Percentiles rank a stretch among this genome's conserved stretches.
phyloP scores from a whole-genome alignment of 257 asterid genomes.

The Rehmannia glutinosa region DNA sequence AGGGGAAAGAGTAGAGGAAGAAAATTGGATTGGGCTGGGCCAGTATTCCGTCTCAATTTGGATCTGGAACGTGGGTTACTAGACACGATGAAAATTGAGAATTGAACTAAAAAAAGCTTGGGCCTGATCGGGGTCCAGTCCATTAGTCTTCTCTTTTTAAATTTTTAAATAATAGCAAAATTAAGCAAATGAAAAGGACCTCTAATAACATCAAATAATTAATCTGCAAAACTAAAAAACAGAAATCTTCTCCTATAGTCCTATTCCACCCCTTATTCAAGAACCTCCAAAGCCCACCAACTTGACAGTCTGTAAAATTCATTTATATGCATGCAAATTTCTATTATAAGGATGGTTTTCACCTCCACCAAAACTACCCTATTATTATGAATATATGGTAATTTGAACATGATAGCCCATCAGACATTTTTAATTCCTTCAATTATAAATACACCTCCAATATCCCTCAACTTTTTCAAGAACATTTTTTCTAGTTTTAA shows the following conservation, averaged over 20 bases:
- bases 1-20: background rate
- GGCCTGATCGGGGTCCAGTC: too few relatives aligned
- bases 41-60: background rate
- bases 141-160: too few relatives aligned
- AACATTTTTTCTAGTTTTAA: background rate
- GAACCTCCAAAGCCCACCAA: too few relatives aligned
- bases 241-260: too few relatives aligned
- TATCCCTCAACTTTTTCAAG: background rate
- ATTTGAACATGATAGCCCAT: constrained; percentile 10
- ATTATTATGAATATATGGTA: background rate
- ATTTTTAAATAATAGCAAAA: too few relatives aligned
- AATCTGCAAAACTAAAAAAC: background rate
- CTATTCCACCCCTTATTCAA: too few relatives aligned
- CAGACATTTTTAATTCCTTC: background rate
- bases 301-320: too few relatives aligned
- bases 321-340: too few relatives aligned
- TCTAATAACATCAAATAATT: background rate
- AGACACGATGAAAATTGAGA: too few relatives aligned
- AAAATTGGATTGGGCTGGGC: background rate
- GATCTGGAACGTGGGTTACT: background rate
- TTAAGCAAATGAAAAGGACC: background rate
- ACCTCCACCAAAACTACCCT: too few relatives aligned
- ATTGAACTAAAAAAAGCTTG: too few relatives aligned
- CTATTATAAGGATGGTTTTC: background rate
- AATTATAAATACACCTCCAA: constrained; percentile 8